Evolutionary conservation across 2,329 filamentous ascomycete genomes (phyloP), one percentile per base, ranked within the genome.

Genomic region (Fusarium succisae): DNA sequence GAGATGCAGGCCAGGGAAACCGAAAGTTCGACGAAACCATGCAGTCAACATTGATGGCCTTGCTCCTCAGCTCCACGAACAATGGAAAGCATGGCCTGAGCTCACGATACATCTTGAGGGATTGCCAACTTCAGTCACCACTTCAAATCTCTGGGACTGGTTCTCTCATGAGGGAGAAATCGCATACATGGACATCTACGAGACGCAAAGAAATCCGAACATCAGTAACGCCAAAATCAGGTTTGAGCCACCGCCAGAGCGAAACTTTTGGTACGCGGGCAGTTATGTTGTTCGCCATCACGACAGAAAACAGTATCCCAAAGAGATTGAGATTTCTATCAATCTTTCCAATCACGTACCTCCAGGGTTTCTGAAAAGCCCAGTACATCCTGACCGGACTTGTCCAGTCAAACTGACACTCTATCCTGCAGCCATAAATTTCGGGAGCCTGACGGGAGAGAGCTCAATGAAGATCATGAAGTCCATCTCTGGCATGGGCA

Each of bases 401-500:
- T 82, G 83, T 48, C 80, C 81, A 3, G 67, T 78, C 28, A 78
- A 77, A 26, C 81, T 88, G 80, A 83, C 78, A 22, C 71, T 91
- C 4, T 76, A 80, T 4, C 83, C 87, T 6, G 75, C 79, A 3
- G 83, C 82, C 1, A 77, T 95, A 4, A 86, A 90, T 24, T 92
- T 95, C 74, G 93, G 93, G 0, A 84, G 90, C 45, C 86, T 90
- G 82, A 75, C 87, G 4, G 81, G 86, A 3, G 86, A 88, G 9
- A 83, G 82, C 6, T 83, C 84, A 0, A 90, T 95, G 86, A 88
- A 91, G 79, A 81, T 85, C 14, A 89, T 93, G 86, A 87, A 87
- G 59, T 74, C 76, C 3, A 39, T 81, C n/a, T 41, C 45, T 8
- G 30, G 63, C 5, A 57, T 63, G 8, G 14, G 51, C 11, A 63